Evolutionary conservation across 2,329 filamentous ascomycete genomes (phyloP).

Genomic region (Colletotrichum nymphaeae): DNA sequence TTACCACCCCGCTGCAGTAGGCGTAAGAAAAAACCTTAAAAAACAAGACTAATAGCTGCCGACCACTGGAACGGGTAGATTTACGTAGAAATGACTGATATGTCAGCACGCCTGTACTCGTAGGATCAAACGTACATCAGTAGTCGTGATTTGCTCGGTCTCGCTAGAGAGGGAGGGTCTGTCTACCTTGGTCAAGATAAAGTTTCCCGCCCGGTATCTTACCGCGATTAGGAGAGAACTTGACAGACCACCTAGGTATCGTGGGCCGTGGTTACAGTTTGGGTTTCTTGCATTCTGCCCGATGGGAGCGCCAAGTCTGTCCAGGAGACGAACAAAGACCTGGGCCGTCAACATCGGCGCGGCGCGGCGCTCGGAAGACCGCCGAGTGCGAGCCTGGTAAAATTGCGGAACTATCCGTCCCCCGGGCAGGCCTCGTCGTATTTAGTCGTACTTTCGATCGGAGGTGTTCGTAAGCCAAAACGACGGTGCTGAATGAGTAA

Average conservation of each 20-base stretch:
- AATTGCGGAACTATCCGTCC: neutral
- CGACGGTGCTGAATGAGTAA: neutral
- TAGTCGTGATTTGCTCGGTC: neutral
- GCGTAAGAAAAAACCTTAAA: neutral
- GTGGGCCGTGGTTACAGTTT: neutral
- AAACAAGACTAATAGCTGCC: neutral
- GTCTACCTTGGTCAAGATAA: neutral
- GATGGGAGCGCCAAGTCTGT: neutral
- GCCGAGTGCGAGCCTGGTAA: neutral
- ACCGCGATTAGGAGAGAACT: neutral
- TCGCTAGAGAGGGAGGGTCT: neutral
- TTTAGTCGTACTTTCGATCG: neutral
- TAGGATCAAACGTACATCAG: neutral
- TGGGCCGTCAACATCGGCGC: neutral
- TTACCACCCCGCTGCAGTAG: neutral
- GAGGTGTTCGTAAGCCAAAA: neutral
- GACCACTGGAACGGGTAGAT: no score
- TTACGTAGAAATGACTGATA: neutral
- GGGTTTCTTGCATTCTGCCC: neutral
- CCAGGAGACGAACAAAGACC: neutral
- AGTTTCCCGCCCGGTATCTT: neutral
- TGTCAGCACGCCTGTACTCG: neutral
- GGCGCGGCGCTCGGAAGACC: neutral
- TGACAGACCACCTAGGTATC: neutral
- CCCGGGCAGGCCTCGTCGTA: neutral